These are phyloP conservation scores for Rosa lucieae DNA, from an alignment of 306 rosid genomes.

Conservation along the genomic window DNA sequence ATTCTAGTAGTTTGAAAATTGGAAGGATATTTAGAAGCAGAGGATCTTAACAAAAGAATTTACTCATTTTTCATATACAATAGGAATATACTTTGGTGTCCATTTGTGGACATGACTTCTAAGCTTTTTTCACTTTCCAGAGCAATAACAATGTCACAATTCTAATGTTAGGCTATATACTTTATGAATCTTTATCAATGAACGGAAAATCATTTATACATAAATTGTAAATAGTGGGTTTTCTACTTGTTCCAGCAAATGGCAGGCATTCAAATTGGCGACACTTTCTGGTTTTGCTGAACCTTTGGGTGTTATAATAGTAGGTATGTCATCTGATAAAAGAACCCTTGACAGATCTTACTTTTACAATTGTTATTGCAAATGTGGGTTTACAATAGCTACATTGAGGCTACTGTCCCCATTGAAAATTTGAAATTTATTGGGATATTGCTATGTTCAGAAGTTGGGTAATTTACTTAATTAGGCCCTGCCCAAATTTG, in stretches of 20 bases:
- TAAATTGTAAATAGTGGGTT: constrained; percentile 21
- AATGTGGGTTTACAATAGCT: background rate
- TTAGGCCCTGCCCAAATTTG: background rate
- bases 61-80: background rate
- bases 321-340: constrained; percentile 53
- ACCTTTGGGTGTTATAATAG: constrained; percentile 90
- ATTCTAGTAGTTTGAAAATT: background rate
- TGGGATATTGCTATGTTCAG: background rate
- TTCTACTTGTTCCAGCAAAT: constrained; percentile 56
- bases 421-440: background rate
- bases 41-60: background rate
- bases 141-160: background rate
- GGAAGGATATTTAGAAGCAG: background rate
- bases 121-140: background rate
- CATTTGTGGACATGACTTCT: constrained; percentile 2
- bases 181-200: constrained; percentile 18
- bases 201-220: constrained; percentile 21
- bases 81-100: background rate
- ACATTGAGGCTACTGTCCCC: background rate
- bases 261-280: constrained; percentile 99
- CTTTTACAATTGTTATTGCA: background rate
- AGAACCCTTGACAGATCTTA: background rate
- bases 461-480: background rate
- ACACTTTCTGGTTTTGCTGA: constrained; percentile 97
- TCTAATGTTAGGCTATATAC: background rate